These are phyloP conservation scores for Nicotiana rustica DNA, from an alignment of 305 asterid genomes.

Conservation along the genomic window DNA sequence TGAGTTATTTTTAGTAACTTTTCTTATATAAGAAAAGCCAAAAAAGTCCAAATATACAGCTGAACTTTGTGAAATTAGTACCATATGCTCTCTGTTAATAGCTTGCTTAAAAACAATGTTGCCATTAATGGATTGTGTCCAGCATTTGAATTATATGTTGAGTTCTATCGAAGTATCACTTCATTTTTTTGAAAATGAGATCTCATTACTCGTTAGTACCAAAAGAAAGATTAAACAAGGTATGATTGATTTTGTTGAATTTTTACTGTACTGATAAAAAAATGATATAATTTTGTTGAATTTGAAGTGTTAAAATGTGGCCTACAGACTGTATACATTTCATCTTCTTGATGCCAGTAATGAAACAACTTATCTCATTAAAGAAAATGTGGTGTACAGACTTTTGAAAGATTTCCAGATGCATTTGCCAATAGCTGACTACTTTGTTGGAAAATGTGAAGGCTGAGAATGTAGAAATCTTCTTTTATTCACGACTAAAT, in stretches of 20 bases:
- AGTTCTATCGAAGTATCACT: not conserved
- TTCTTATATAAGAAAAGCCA: conserved; percentile 8
- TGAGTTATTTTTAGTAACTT: not conserved
- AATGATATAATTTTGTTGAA: conserved; percentile 18
- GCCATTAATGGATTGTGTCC: not conserved
- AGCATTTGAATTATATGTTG: conserved; percentile 26
- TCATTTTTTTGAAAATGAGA: conserved; percentile 23
- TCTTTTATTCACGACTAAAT: conserved; percentile 34
- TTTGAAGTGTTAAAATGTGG: conserved; percentile 17
- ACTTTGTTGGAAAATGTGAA: conserved; percentile 25
- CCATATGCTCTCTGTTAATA: not conserved
- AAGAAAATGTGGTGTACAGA: not conserved
- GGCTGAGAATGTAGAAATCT: conserved; percentile 10
- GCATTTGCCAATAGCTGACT: conserved; percentile 30
- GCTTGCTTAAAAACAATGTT: not conserved
- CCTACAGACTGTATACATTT: not conserved
- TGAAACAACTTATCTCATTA: too few relatives aligned
- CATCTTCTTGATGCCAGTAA: too few relatives aligned
- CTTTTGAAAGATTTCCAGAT: conserved; percentile 24
- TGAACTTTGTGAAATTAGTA: not conserved
- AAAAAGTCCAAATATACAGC: not conserved
- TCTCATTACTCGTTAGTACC: conserved; percentile 23
- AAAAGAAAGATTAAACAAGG: not conserved
- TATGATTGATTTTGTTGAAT: conserved; percentile 10
- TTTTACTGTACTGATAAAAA: not conserved